These are phyloP conservation scores for Protomyces gravidus DNA, from an alignment of 1,139 yeast genomes.

Conservation along the genomic window DNA sequence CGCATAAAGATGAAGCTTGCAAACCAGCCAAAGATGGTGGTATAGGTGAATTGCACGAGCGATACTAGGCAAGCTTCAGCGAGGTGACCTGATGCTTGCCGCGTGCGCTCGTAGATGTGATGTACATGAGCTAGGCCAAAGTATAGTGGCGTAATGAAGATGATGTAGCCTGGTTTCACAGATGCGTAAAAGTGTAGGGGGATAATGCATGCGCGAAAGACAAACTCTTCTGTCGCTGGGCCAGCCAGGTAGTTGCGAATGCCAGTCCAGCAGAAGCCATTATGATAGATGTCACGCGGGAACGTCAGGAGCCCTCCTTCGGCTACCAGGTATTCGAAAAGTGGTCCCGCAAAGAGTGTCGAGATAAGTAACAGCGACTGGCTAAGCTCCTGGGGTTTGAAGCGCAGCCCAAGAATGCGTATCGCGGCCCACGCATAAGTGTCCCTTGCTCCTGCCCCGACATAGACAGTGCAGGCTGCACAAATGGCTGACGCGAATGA, in stretches of 20 bases:
- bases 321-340: constrained; percentile 46
- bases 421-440: constrained; percentile 31
- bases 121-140: constrained; percentile 93
- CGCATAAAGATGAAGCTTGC: constrained; percentile 58
- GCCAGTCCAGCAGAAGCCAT: constrained; percentile 33
- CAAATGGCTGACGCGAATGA: constrained; percentile 41
- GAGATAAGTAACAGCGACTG: constrained; percentile 38
- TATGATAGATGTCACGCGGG: constrained; percentile 34
- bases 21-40: constrained; percentile 73
- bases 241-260: constrained; percentile 46
- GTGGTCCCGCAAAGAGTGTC: constrained; percentile 55
- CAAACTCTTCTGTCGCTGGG: constrained; percentile 82
- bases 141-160: constrained; percentile 57
- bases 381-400: constrained; percentile 34
- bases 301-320: constrained; percentile 34
- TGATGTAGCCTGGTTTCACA: constrained; percentile 38
- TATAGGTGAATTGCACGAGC: constrained; percentile 62
- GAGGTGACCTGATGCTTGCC: constrained; percentile 35
- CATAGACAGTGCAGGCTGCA: constrained; percentile 38
- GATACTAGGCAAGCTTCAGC: constrained; percentile 46
- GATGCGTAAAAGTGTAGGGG: constrained; percentile 44
- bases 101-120: constrained; percentile 57
- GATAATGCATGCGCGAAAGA: constrained; percentile 63
- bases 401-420: constrained; percentile 26
- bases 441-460: constrained; percentile 39